Evolutionary conservation across 345 rosid species (phyloP).

Genomic region (Isatis tinctoria): DNA sequence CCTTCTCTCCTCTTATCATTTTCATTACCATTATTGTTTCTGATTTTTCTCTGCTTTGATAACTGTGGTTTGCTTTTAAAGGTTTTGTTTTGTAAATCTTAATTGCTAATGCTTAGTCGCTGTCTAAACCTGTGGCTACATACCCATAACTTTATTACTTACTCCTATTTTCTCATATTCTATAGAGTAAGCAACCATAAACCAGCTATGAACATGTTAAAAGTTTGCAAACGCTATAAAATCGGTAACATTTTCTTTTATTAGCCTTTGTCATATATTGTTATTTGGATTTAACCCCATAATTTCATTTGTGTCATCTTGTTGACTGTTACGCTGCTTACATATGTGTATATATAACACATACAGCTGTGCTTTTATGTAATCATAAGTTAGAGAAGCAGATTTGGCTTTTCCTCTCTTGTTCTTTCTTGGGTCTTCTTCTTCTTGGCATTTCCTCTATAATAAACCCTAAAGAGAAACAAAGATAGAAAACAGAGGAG

Average conservation of each 20-base stretch:
- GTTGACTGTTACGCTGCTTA: background rate
- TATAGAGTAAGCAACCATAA: background rate
- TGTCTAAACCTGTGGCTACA: slow-evolving; percentile 13
- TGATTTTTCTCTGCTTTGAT: slow-evolving; percentile 32
- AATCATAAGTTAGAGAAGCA: slow-evolving; percentile 25
- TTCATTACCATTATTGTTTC: slow-evolving; percentile 38
- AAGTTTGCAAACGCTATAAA: background rate
- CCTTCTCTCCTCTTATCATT: slow-evolving; percentile 33
- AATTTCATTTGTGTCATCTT: slow-evolving; percentile 24
- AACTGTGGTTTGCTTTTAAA: slow-evolving; percentile 40
- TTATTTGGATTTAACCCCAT: background rate
- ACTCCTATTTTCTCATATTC: background rate
- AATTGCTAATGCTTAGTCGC: slow-evolving; percentile 23
- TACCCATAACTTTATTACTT: slow-evolving; percentile 12
- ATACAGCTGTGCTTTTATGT: slow-evolving; percentile 13
- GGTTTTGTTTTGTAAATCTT: slow-evolving; percentile 13
- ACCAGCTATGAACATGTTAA: background rate
- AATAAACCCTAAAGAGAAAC: slow-evolving; percentile 13
- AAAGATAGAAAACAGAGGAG: slow-evolving; percentile 14
- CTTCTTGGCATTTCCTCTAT: slow-evolving; percentile 20
- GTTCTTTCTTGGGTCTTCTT: slow-evolving; percentile 10
- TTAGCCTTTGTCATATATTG: background rate
- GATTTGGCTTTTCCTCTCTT: slow-evolving; percentile 26
- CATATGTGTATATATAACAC: background rate
- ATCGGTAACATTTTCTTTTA: background rate